phyloP scores from a whole-genome alignment of 495 filamentous ascomycete genomes.

The Xylaria palmicola region DNA sequence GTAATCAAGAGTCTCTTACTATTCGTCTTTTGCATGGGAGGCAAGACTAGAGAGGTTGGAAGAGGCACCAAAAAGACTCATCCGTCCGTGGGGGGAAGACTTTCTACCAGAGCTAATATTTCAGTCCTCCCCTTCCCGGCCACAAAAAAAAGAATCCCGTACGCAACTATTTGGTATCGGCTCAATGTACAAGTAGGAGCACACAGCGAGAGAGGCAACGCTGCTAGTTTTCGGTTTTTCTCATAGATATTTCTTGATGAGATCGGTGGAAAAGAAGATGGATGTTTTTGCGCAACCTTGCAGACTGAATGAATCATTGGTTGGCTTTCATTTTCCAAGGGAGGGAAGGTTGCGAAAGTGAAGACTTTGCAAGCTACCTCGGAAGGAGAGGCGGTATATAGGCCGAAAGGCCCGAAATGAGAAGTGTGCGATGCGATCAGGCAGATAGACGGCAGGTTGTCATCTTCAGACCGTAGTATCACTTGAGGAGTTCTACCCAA shows the following conservation, averaged over 20 bases:
- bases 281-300: conserved; percentile 1
- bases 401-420: neutral
- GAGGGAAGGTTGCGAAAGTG: neutral
- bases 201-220: neutral
- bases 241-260: conserved; percentile 8
- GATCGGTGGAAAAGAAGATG: neutral
- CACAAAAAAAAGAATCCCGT: conserved; percentile 1
- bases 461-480: neutral
- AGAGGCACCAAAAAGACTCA: conserved; percentile 9
- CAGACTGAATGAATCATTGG: conserved; percentile 13
- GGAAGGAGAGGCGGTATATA: neutral
- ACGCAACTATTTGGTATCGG: neutral
- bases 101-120: no score
- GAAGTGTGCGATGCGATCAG: neutral
- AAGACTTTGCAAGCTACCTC: neutral
- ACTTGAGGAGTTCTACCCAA: neutral
- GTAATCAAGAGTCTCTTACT: conserved; percentile 7
- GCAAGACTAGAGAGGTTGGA: conserved; percentile 9
- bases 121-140: no score
- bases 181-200: conserved; percentile 13
- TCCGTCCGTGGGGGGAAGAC: neutral
- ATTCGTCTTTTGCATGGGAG: conserved; percentile 3
- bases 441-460: conserved; percentile 1
- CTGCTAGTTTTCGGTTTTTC: conserved; percentile 5
- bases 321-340: neutral